A percentile compares a stretch with the other conserved stretches of the same genome.
phyloP scores from a whole-genome alignment of 176 grass and related monocot species.

The Musa schizocarpa region DNA sequence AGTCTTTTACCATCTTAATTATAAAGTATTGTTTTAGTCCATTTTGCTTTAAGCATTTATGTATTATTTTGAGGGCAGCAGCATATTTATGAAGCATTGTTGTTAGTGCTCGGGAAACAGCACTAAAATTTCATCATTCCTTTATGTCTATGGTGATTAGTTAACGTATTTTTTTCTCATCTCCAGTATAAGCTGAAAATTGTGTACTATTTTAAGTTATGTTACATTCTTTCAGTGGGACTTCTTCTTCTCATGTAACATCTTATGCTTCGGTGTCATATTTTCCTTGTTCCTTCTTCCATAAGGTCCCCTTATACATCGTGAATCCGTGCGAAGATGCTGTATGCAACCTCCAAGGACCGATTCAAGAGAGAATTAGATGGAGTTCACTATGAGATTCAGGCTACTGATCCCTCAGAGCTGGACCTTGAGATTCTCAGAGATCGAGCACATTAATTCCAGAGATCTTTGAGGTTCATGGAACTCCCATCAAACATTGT shows the following conservation, averaged over 20 bases:
- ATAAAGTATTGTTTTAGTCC: too few relatives aligned
- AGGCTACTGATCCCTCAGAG: conserved; percentile 76
- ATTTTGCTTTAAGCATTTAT: too few relatives aligned
- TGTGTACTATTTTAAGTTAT: background rate
- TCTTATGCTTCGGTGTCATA: background rate
- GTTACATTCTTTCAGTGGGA: background rate
- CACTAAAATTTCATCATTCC: background rate
- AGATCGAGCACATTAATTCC: conserved; percentile 61
- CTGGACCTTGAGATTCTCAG: conserved; percentile 64
- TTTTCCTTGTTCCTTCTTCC: background rate
- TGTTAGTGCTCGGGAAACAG: background rate
- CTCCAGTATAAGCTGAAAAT: background rate
- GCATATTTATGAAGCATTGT: background rate
- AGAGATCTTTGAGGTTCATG: background rate
- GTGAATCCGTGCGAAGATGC: conserved; percentile 90
- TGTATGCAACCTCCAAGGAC: conserved; percentile 91
- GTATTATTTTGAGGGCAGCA: background rate
- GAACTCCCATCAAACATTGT: background rate
- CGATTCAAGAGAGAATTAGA: conserved; percentile 77
- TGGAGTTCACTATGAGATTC: conserved; percentile 92
- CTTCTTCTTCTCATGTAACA: background rate
- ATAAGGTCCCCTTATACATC: conserved; percentile 67
- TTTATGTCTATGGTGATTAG: background rate
- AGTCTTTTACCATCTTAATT: too few relatives aligned
- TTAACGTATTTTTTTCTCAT: background rate